These are phyloP conservation scores for Meredithiella fracta DNA, from an alignment of 2,329 filamentous ascomycete species.

Conservation along the genomic window DNA sequence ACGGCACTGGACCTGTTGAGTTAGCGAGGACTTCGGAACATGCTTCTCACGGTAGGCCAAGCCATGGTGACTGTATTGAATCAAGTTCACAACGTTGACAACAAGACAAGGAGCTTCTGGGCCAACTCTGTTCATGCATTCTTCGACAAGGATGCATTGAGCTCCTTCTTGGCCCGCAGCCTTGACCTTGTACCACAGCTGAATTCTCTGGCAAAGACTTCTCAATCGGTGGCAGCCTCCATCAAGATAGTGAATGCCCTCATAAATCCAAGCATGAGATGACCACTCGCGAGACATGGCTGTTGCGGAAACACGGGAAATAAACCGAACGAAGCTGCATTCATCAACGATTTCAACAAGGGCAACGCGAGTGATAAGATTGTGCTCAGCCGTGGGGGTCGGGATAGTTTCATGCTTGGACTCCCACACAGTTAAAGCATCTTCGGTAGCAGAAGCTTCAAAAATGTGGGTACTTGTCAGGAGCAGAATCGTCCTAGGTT, in stretches of 20 bases:
- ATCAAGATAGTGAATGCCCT: constrained; percentile 7
- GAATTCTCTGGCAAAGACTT: constrained; percentile 4
- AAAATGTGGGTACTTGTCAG: constrained; percentile 9
- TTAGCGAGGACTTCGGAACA: background rate
- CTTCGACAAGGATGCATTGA: background rate
- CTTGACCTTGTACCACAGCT: constrained; percentile 12
- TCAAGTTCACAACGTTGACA: background rate
- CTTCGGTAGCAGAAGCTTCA: background rate
- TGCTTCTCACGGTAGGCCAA: background rate
- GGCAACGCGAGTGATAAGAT: constrained; percentile 10
- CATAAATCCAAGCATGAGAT: constrained; percentile 10
- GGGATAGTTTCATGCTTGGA: constrained; percentile 4
- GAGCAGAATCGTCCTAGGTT: background rate
- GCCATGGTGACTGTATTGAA: constrained; percentile 3
- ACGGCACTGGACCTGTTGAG: background rate
- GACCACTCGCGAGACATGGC: background rate
- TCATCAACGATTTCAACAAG: constrained; percentile 10
- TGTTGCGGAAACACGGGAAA: constrained; percentile 3
- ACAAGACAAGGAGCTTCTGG: background rate
- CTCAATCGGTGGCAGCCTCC: constrained; percentile 4
- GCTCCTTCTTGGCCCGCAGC: constrained; percentile 1
- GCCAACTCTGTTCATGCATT: background rate
- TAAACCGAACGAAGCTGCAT: background rate
- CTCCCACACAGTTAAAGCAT: background rate
- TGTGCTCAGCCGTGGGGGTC: background rate